phyloP scores from a whole-genome alignment of 2,329 filamentous ascomycete genomes.

The Thermochaetoides dissita region DNA sequence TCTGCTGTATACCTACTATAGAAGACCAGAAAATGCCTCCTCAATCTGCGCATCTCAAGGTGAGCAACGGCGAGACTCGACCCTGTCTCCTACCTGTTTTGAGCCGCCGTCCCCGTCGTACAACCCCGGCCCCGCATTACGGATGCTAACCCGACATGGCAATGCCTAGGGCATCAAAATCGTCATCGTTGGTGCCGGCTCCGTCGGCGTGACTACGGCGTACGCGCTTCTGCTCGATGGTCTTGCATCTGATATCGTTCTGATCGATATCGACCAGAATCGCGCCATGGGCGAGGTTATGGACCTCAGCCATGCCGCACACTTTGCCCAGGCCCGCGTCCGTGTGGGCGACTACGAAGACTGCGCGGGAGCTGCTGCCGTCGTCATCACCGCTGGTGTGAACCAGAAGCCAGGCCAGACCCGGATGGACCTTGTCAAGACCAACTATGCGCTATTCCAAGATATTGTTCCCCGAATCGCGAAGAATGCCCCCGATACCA shows the following conservation, averaged over 20 bases:
- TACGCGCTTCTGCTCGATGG: slow-evolving; percentile 19
- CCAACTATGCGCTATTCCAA: slow-evolving; percentile 19
- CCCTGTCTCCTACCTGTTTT: background rate
- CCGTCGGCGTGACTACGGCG: slow-evolving; percentile 20
- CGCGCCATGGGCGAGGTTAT: slow-evolving; percentile 19
- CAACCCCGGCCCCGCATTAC: too few relatives aligned
- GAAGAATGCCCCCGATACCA: slow-evolving; percentile 17
- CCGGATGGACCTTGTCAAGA: slow-evolving; percentile 20
- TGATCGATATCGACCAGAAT: slow-evolving; percentile 20
- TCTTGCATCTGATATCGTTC: slow-evolving; percentile 19
- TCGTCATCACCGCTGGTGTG: slow-evolving; percentile 22
- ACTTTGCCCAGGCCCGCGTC: slow-evolving; percentile 19
- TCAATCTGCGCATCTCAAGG: too few relatives aligned
- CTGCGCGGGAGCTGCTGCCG: slow-evolving; percentile 17
- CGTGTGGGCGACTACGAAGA: slow-evolving; percentile 17
- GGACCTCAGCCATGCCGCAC: slow-evolving; percentile 20
- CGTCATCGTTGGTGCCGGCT: slow-evolving; percentile 17
- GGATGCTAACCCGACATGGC: background rate
- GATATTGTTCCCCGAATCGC: slow-evolving; percentile 18
- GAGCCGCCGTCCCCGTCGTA: too few relatives aligned
- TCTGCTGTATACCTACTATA: too few relatives aligned
- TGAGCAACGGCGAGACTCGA: too few relatives aligned
- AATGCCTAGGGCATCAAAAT: slow-evolving; percentile 17
- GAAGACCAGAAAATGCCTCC: too few relatives aligned
- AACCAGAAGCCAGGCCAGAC: slow-evolving; percentile 22